Evolutionary conservation across 2,329 filamentous ascomycete species (phyloP).

Genomic region (Colletotrichum eleusines): DNA sequence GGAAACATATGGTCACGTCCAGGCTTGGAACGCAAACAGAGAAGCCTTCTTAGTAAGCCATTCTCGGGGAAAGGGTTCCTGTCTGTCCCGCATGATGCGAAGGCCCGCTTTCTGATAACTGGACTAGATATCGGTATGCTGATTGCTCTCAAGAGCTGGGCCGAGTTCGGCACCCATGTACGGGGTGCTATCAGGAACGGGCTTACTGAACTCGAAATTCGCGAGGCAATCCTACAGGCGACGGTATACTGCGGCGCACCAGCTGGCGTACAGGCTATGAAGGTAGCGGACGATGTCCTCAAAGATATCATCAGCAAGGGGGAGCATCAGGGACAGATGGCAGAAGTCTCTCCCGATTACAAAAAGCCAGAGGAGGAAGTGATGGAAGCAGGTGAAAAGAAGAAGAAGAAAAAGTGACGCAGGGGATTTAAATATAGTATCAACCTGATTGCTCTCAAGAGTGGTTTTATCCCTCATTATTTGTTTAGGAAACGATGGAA

Average conservation of each 20-base stretch:
- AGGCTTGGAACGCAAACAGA: conserved; percentile 69
- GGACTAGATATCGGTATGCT: conserved; percentile 69
- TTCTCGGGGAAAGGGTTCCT: too few species aligned
- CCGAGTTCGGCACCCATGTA: conserved; percentile 71
- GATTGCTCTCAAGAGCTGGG: conserved; percentile 68
- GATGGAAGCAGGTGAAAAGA: not conserved
- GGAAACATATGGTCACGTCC: conserved; percentile 72
- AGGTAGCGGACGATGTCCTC: conserved; percentile 45
- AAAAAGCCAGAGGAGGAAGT: conserved; percentile 1
- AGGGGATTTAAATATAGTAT: not conserved
- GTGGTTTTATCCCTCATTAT: not conserved
- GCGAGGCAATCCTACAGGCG: conserved; percentile 65
- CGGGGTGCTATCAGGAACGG: conserved; percentile 73
- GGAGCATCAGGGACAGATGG: conserved; percentile 44
- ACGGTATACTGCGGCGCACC: conserved; percentile 57
- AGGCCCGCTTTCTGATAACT: not conserved
- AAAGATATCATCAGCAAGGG: conserved; percentile 47
- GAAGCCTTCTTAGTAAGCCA: conserved; percentile 62
- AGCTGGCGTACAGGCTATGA: conserved; percentile 54
- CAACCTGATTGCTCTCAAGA: not conserved
- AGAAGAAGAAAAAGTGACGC: too few species aligned
- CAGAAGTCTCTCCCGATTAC: conserved; percentile 28
- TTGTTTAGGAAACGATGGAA: not conserved
- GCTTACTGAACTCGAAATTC: conserved; percentile 63
- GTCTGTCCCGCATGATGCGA: not conserved